phyloP scores from a whole-genome alignment of 805 yeast genomes.

The Suhomyces kilbournensis region DNA sequence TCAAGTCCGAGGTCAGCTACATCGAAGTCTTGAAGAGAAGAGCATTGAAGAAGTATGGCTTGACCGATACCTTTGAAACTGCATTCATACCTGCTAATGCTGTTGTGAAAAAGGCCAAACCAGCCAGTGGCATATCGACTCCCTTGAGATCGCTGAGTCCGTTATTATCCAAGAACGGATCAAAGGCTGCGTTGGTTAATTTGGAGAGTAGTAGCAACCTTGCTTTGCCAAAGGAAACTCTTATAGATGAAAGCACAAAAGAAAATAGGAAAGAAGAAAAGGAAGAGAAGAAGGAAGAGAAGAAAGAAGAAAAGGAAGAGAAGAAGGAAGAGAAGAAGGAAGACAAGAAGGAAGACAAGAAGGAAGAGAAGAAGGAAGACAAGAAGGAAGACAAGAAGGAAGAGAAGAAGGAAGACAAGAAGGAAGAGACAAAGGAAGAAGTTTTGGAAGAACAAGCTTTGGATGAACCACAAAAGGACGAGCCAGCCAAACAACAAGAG shows the following conservation, averaged over 20 bases:
- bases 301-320: constrained; percentile 1
- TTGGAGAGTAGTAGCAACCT: constrained; percentile 25
- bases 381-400: constrained; percentile 1
- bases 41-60: constrained; percentile 39
- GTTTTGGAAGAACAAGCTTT: background rate
- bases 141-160: constrained; percentile 14
- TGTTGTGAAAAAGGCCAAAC: constrained; percentile 6
- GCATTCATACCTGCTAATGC: constrained; percentile 35
- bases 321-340: constrained; percentile 1
- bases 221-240: constrained; percentile 40
- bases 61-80: constrained; percentile 36
- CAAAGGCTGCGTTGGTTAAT: constrained; percentile 19
- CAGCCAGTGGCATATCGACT: constrained; percentile 7
- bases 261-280: background rate
- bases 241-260: constrained; percentile 28
- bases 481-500: background rate
- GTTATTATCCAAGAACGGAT: constrained; percentile 9
- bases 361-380: background rate
- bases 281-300: constrained; percentile 3
- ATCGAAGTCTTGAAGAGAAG: constrained; percentile 42
- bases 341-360: constrained; percentile 1
- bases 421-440: constrained; percentile 7
- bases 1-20: constrained; percentile 30
- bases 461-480: background rate
- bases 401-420: constrained; percentile 4